Base-by-base conservation (phyloP, 139 green algal species). In the Ettlia oleoabundans region DNA sequence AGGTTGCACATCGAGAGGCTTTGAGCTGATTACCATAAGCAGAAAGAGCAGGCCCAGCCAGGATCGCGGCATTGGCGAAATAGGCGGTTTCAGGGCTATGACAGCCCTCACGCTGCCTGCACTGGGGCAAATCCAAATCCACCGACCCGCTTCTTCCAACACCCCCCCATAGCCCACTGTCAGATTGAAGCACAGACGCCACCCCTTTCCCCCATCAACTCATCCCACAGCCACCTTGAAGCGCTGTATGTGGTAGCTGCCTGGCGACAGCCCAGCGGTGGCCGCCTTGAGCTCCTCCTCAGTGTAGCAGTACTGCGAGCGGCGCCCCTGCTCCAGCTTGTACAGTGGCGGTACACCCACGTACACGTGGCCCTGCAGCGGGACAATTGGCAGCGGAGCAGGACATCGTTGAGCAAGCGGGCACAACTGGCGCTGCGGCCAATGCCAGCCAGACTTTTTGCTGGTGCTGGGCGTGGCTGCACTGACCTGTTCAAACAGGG, bases 341-440 rank as follows among this genome's bases (percentile, higher is more conserved):
- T 99, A 99, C 51, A 99, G 91, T 26, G 97, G 97, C 4, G 97
- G 97, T 53, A 98, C 90, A 19, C 95, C 97, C 21, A 99, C 94
- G 79, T 95, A 99, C 15, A 99, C 88, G 40, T 96, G 88, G 13
- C 97, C 97, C 37, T 92, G 52, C 83, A 86, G 65, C 18, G 6
- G 5, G 35, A 47, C 28, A 51, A n/a, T 51, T 5, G 13, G 19
- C 65, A 52, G 47, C 47, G 47, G 47, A 47, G 35, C 19, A 51
- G 13, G 37, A 37, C 1, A 76, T 7, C 24, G 9, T 41, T 51
- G n/a, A 21, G 33, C 30, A 2, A 71, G 30, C 64, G 32, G 32
- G 5, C 32, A 71, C 1, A 1, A 1, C 64, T 47, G 3, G 30
- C 65, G 21, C 51, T 65, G 55, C 55, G 18, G 47, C 47, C 15